Conservation (phyloP, 768 basidiomycete genomes). For the Amanita phalloides region DNA sequence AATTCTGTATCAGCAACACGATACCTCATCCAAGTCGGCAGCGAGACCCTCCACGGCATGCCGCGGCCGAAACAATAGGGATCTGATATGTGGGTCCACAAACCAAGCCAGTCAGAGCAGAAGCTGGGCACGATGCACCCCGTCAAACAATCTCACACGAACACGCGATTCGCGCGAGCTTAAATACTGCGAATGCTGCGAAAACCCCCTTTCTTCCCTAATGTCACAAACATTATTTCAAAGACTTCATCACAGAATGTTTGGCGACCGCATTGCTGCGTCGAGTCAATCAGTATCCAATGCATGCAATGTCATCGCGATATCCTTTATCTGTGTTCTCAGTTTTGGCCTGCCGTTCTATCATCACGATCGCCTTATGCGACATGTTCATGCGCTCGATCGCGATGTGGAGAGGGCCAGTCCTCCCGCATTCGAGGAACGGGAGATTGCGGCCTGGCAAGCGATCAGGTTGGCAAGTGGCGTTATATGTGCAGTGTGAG, state of each 20-base stretch:
- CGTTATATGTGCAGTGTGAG: not conserved
- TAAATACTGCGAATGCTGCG: not conserved
- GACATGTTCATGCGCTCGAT: not conserved
- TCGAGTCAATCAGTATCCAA: too few species aligned
- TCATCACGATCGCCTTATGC: not conserved
- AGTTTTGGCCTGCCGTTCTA: not conserved
- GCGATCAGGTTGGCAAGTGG: not conserved
- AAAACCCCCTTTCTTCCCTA: not conserved
- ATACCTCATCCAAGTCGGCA: too few species aligned
- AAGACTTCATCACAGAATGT: not conserved
- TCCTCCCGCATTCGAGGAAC: not conserved
- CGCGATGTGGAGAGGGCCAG: not conserved
- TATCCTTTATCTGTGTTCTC: too few species aligned
- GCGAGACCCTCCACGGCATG: not conserved
- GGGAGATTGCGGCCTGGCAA: not conserved
- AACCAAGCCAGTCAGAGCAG: too few species aligned
- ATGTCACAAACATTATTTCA: not conserved
- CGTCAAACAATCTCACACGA: not conserved
- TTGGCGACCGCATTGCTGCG: too few species aligned
- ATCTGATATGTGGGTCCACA: too few species aligned
- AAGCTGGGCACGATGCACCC: too few species aligned
- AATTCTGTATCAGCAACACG: too few species aligned
- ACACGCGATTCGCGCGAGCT: not conserved
- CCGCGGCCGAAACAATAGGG: too few species aligned
- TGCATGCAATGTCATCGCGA: too few species aligned